Evolutionary conservation across 1,139 yeast species (phyloP).

Genomic region (Lodderomyces orthopsilosis): DNA sequence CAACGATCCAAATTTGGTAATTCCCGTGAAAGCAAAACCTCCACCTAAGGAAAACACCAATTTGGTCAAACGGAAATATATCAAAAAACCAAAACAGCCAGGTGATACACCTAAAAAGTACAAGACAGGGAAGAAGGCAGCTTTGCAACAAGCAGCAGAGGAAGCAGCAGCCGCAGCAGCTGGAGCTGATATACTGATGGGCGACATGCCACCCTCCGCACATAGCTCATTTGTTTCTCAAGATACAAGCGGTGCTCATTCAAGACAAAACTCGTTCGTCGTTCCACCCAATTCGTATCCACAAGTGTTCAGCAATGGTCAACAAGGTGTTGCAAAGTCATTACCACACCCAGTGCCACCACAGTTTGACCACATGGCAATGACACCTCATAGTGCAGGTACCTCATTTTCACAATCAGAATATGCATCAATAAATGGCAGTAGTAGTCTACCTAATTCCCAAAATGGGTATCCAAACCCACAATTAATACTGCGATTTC

Average conservation of each 20-base stretch:
- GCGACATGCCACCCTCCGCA: background rate
- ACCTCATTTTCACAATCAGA: slow-evolving; percentile 19
- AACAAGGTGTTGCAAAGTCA: slow-evolving; percentile 14
- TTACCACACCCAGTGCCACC: slow-evolving; percentile 6
- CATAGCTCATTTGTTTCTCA: slow-evolving; percentile 15
- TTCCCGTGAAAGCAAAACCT: slow-evolving; percentile 48
- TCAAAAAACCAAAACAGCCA: slow-evolving; percentile 34
- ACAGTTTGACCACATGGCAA: slow-evolving; percentile 10
- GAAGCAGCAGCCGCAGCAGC: slow-evolving; percentile 12
- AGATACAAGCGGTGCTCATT: slow-evolving; percentile 15
- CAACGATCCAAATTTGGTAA: slow-evolving; percentile 45
- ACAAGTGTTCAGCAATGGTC: slow-evolving; percentile 4
- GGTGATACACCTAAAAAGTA: slow-evolving; percentile 40
- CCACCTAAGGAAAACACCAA: slow-evolving; percentile 42
- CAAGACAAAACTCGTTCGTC: slow-evolving; percentile 15
- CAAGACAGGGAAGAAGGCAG: slow-evolving; percentile 16
- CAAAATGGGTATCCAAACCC: slow-evolving; percentile 27
- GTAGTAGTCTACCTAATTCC: slow-evolving; percentile 12
- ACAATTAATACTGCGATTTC: slow-evolving; percentile 19
- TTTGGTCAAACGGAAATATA: slow-evolving; percentile 44
- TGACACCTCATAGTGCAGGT: slow-evolving; percentile 13
- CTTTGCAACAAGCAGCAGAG: slow-evolving; percentile 15
- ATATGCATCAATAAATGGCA: slow-evolving; percentile 19
- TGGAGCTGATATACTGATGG: slow-evolving; percentile 1
- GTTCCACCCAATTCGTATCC: background rate